Conservation (phyloP, 768 basidiomycete genomes). For the Podaxis sp. region DNA sequence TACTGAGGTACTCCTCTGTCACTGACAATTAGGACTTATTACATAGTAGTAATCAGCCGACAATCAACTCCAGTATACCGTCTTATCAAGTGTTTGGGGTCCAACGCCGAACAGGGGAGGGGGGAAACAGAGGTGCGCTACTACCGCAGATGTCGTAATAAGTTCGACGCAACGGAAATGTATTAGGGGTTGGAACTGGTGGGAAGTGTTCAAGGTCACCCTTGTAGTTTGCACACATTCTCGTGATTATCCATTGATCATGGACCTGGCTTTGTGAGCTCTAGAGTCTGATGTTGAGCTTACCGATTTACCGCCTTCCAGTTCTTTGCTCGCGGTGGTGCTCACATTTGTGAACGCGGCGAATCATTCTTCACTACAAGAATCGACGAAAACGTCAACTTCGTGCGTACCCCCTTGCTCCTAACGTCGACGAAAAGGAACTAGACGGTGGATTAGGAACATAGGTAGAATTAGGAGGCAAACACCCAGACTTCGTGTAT, state of each 20-base stretch:
- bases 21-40: too few species aligned
- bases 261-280: slow-evolving; percentile 36
- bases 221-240: too few species aligned
- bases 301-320: slow-evolving; percentile 8
- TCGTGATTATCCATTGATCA: slow-evolving; percentile 20
- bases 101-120: too few species aligned
- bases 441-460: slow-evolving; percentile 26
- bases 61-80: too few species aligned
- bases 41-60: too few species aligned
- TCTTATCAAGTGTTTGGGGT: too few species aligned
- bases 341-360: slow-evolving; percentile 25
- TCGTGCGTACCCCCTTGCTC: slow-evolving; percentile 28
- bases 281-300: background rate
- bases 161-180: too few species aligned
- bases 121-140: too few species aligned
- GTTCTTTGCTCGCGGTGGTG: slow-evolving; percentile 27
- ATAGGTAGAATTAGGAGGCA: slow-evolving; percentile 36
- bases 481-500: slow-evolving; percentile 37
- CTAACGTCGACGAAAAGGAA: slow-evolving; percentile 29
- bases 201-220: too few species aligned
- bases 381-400: slow-evolving; percentile 26
- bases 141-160: too few species aligned
- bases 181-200: too few species aligned
- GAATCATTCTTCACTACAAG: slow-evolving; percentile 26
- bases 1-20: too few species aligned